Evolutionary conservation across 768 basidiomycete genomes (phyloP), one percentile per base, ranked within the genome.

Genomic region (Suillus spraguei): DNA sequence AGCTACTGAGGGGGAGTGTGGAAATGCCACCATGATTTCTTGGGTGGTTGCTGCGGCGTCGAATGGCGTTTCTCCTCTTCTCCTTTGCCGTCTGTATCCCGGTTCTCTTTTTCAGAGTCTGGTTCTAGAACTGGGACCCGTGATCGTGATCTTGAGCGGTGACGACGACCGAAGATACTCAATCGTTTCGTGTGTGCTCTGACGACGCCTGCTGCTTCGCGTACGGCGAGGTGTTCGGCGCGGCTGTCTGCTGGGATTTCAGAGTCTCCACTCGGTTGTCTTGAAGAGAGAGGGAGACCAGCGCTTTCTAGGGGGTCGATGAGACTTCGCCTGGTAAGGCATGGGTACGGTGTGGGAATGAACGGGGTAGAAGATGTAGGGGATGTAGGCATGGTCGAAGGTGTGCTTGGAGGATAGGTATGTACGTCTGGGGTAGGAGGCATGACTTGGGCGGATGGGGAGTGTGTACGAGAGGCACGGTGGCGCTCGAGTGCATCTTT

Each of bases 251-350:
- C 13, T 13, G 60, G 14, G 17, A 20, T 20, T 33, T 54, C 14
- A 36, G 36, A 36, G 6, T 64, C 71, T 56, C 56, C 54, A 11
- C 54, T 65, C 41, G 28, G 44, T 63, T 60, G 63, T 22, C 60
- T 65, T 68, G 67, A 63, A 1, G 65, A 69, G 68, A 44, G 80
- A 0, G 86, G 86, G 33, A 93, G 72, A 0, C 91, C 91, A 44
- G 85, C 87, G 55, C 80, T 83, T 72, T 93, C 91, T 55, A 81
- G 72, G 0, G 84, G 82, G 60, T 85, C 85, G 67, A 92, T 87
- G 70, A 89, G 55, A 77, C 79, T 44, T 82, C 81, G 44, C 83
- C 86, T 0, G 84, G 84, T 5, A 85, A 75, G 17, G 77, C 67
- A 42, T 74, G 77, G 1, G 77, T 76, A 66, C 72, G 73, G 16